Evolutionary conservation across 305 asterid species (phyloP).

Genomic region (Solanum hybrid): DNA sequence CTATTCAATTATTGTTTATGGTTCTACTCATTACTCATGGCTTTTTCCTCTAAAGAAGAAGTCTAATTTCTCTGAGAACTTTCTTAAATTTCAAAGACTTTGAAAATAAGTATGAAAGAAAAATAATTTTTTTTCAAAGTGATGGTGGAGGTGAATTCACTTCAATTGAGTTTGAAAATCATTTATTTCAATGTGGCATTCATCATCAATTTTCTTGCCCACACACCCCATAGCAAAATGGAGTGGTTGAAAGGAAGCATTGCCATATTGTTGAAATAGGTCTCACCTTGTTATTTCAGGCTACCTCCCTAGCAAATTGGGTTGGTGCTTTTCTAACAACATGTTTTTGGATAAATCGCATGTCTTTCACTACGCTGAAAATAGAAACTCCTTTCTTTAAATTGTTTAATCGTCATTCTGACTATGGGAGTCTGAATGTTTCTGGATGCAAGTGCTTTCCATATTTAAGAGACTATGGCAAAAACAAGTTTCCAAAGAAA

Average conservation of each 20-base stretch:
- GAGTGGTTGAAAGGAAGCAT: background rate
- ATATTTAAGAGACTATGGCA: background rate
- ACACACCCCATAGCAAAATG: background rate
- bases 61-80: background rate
- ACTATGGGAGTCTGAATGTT: background rate
- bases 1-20: background rate
- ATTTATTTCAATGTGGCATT: background rate
- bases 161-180: background rate
- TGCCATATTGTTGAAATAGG: background rate
- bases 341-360: background rate
- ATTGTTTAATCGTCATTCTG: background rate
- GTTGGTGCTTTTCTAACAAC: background rate
- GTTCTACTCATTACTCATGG: background rate
- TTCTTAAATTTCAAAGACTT: conserved; percentile 1
- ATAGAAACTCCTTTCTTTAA: background rate
- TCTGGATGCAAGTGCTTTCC: background rate
- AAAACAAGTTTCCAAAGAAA: background rate
- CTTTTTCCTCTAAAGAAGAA: background rate
- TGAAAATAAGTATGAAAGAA: background rate
- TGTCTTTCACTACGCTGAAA: background rate
- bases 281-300: background rate
- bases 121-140: background rate
- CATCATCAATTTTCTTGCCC: background rate
- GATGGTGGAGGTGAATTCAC: background rate
- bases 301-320: background rate